Evolutionary conservation across 2,329 filamentous ascomycete species (phyloP), one percentile per base, ranked within the genome.

Genomic region (Colletotrichum sansevieriae): DNA sequence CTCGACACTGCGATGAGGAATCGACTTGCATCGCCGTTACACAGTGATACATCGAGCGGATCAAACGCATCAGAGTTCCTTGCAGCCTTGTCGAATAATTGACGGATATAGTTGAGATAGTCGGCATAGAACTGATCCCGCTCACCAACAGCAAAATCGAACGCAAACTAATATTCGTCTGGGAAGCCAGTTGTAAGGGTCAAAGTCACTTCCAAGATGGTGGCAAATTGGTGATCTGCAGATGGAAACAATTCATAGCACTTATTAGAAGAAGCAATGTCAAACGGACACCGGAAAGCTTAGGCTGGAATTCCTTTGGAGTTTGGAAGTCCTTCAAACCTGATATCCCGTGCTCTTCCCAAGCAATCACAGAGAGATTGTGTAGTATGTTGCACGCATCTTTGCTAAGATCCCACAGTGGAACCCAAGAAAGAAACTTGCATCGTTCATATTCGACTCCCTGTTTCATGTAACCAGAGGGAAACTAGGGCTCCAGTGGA

Each of bases 141-240:
- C 1, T 47, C 51, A 9, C 41, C 58, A 3, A 6, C 20, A 22
- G 62, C 49, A 4, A 43, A 13, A 9, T 61, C 46, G 4, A 39
- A 13, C 4, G 61, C 57, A 11, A 22, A 12, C 20, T 67, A 25
- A n/a, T 63, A 63, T 2, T 22, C 51, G 20, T 63, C 59, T 9
- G 51, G 57, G 52, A 67, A 44, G 12, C 44, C 44, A 6, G 25
- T 18, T 3, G 64, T 64, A 4, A 54, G 64, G 6, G 59, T 67
- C 10, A 52, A 5, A 2, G 35, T 52, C 64, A 67, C 63, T 6
- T 57, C 35, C 8, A 58, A 4, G 3, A 67, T 37, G 25, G 37
- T 44, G 10, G 25, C 12, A 3, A 54, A 44, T 1, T 37, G 41
- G 13, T 18, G 12, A 3, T 39, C 43, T 15, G 29, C 43, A 5